Evolutionary conservation across 306 rosid species (phyloP), one percentile per base, ranked within the genome.

Genomic region (Canavalia gladiata): DNA sequence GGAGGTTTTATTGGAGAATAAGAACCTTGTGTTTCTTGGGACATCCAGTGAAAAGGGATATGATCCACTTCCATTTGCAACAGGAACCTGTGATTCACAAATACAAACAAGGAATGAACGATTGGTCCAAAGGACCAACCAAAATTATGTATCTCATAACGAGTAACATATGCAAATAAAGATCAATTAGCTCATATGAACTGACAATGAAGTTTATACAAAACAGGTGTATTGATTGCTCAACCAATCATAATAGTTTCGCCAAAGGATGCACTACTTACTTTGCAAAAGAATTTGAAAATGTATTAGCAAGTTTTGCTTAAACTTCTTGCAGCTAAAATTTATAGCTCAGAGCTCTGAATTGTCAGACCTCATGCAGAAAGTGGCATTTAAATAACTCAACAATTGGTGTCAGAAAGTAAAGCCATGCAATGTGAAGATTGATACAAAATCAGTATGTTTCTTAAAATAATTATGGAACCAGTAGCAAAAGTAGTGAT

Each of bases 61-160:
- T 28, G 97, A 93, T 66, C 94, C 98, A 87, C 98, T 84, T 84
- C 98, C 99, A 90, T 96, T 95, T 85, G 99, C 97, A 81, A 96
- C 93, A 67, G 99, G 99, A 85, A 96, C 98, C 99, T 92, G 79
- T 46, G 57, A 84, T 82, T 85, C 62, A 66, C 75, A 84, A 72
- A 51, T 69, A 62, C 56, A 65, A 68, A 74, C 42, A 78, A 80
- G 57, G 68, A 83, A 84, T 6, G 7, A 75, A 7, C 47, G 80
- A 39, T 39, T 46, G 47, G 52, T 58, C 73, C 63, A 49, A 49
- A 63, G 55, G 46, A 64, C 50, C 7, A 39, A 39, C 51, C 67
- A 69, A 45, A 54, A 45, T 50, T 59, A 57, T 56, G 68, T 65
- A 68, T 79, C 68, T 50, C 18, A 31, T 47, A 29, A 56, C 64